Evolutionary conservation across 2,329 filamentous ascomycete species (phyloP).

Genomic region (Mariannaea elegans): DNA sequence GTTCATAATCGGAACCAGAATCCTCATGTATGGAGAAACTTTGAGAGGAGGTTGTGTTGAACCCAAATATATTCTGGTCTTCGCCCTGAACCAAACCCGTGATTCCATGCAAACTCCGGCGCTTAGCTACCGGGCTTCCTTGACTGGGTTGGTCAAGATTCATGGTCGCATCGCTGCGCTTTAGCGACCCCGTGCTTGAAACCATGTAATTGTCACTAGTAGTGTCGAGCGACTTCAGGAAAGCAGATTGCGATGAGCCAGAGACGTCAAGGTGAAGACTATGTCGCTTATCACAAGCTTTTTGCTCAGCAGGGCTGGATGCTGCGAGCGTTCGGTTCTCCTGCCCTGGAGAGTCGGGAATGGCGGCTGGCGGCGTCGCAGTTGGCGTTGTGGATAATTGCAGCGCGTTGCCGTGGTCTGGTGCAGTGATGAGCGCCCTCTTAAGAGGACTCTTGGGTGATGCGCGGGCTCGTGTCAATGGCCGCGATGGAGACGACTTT

Average conservation of each 20-base stretch:
- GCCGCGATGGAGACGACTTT: slow-evolving; percentile 60
- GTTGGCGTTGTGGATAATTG: slow-evolving; percentile 51
- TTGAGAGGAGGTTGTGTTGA: slow-evolving; percentile 51
- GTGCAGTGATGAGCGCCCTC: slow-evolving; percentile 75
- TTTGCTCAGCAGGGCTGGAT: slow-evolving; percentile 42
- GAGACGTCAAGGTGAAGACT: slow-evolving; percentile 67
- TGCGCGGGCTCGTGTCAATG: slow-evolving; percentile 69
- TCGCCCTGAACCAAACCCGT: slow-evolving; percentile 64
- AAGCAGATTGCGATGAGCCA: slow-evolving; percentile 59
- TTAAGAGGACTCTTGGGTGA: slow-evolving; percentile 85
- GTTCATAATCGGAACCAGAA: slow-evolving; percentile 60
- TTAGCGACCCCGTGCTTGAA: slow-evolving; percentile 77
- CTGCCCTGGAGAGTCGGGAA: slow-evolving; percentile 50
- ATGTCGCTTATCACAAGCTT: slow-evolving; percentile 58
- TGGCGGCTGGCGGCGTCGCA: slow-evolving; percentile 37
- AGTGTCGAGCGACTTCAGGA: slow-evolving; percentile 61
- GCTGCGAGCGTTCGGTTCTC: slow-evolving; percentile 53
- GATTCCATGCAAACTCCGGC: slow-evolving; percentile 84
- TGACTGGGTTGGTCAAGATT: slow-evolving; percentile 80
- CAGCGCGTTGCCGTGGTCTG: slow-evolving; percentile 74
- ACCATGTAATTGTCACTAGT: slow-evolving; percentile 46
- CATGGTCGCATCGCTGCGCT: slow-evolving; percentile 91
- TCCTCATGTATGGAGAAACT: slow-evolving; percentile 65
- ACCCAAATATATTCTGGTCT: slow-evolving; percentile 81
- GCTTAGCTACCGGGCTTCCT: slow-evolving; percentile 89